These are phyloP conservation scores for Niebla homalea DNA, from an alignment of 495 filamentous ascomycete genomes.

Conservation along the genomic window DNA sequence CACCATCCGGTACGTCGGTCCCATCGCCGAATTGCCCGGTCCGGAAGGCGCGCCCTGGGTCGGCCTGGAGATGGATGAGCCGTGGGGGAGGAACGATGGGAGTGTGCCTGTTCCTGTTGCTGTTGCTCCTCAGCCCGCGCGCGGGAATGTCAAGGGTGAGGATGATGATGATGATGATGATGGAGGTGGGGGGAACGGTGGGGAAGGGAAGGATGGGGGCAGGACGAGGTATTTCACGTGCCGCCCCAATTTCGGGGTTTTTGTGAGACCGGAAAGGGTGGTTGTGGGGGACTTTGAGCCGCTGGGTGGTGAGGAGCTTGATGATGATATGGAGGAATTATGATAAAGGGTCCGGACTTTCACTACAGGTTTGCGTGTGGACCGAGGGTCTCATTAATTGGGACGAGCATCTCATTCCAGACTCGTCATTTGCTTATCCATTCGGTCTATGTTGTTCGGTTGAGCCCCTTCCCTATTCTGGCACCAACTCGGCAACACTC, in stretches of 20 bases:
- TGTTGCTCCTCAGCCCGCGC: background rate
- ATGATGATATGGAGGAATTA: conserved; percentile 84
- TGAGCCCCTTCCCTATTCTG: conserved; percentile 19
- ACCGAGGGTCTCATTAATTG: no score
- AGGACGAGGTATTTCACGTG: conserved; percentile 65
- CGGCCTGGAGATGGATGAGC: conserved; percentile 74
- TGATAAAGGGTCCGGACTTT: no score
- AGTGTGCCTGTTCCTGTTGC: conserved; percentile 33
- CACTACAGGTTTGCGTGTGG: no score
- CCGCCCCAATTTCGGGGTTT: conserved; percentile 62
- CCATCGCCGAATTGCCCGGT: conserved; percentile 66
- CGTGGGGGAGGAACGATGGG: conserved; percentile 82
- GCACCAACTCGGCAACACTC: conserved; percentile 29
- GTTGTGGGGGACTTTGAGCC: conserved; percentile 79
- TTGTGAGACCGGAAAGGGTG: conserved; percentile 80
- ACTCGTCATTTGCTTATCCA: no score
- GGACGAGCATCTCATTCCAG: no score
- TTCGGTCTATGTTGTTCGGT: no score
- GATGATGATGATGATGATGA: background rate
- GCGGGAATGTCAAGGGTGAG: background rate
- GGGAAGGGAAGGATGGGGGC: background rate
- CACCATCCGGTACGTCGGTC: conserved; percentile 69
- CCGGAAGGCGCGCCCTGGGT: conserved; percentile 61
- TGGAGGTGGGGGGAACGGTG: background rate
- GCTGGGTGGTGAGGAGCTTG: conserved; percentile 43